Evolutionary conservation across 345 rosid species (phyloP), one percentile per base, ranked within the genome.

Genomic region (Sisymbrium altissimum): DNA sequence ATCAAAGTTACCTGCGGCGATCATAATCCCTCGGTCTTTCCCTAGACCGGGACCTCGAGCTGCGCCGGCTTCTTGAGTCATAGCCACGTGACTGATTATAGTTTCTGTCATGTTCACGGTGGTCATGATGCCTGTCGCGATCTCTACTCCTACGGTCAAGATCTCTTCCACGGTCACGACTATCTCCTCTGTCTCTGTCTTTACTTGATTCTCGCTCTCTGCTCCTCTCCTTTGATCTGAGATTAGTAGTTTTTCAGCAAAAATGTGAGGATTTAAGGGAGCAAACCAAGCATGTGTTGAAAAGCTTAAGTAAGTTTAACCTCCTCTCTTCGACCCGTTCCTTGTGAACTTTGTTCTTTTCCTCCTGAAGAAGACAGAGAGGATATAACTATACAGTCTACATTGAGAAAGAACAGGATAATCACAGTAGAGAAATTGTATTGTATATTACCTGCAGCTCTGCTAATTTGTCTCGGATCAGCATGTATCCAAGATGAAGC

Each of bases 401-500:
- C 36, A 50, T 7, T 21, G 35, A 53, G 23, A 70, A 23, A 48
- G 39, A 57, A 19, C 18, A 77, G 7, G n/a, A 44, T 43, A 52
- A 4, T 48, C 56, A 50, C 10, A 7, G 10, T 49, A 18, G 44
- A 23, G 9, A 43, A 29, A 27, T 29, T 19, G 0, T 74, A 23
- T 18, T 23, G 17, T 23, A 12, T 35, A 32, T 72, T 81, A 95
- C 99, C 99, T 90, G 94, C 73, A 89, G 96, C 64, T 92, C 98
- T 14, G 86, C 83, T 72, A 95, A 76, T 78, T 95, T 95, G 75
- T 95, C 99, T 35, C 97, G 97, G 74, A 95, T 92, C 82, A 90
- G 94, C 90, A 92, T 92, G 68, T 95, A 95, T 58, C 99, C 99
- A 55, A 95, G 72, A 79, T 95, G 99, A 66, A 95, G 98, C 84